Conservation (phyloP, 192 early-diverging fungal species). For the Linnemannia hyalina region DNA sequence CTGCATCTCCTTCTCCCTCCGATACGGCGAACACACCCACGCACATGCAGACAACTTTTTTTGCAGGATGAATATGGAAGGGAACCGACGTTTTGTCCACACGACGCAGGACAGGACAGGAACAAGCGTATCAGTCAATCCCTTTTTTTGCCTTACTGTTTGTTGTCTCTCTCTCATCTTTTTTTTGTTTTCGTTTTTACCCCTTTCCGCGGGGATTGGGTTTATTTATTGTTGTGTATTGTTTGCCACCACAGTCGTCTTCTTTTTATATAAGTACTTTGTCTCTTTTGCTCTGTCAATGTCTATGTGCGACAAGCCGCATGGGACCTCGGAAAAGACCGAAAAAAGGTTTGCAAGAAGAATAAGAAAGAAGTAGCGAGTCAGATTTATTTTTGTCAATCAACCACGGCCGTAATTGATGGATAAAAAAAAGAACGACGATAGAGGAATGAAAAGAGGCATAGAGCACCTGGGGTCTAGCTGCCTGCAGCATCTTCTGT, state of each 20-base stretch:
- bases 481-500: not conserved
- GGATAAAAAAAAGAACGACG: not conserved
- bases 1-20: not conserved
- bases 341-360: not conserved
- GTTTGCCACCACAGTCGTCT: not conserved
- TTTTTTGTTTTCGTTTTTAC: not conserved
- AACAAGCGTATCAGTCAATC: not conserved
- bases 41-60: not conserved
- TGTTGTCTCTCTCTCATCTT: not conserved
- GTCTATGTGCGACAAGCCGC: not conserved
- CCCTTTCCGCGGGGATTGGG: conserved; percentile 6
- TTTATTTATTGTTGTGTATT: not conserved
- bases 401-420: not conserved
- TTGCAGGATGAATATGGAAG: not conserved
- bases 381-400: not conserved
- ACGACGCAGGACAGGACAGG: not conserved
- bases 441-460: not conserved
- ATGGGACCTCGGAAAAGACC: conserved; percentile 7
- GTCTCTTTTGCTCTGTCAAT: not conserved
- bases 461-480: not conserved
- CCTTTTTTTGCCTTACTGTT: not conserved
- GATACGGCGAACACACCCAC: not conserved
- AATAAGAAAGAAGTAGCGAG: not conserved
- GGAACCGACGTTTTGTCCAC: not conserved
- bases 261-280: not conserved